phyloP scores from a whole-genome alignment of 345 rosid species.

The Excoecaria agallocha region DNA sequence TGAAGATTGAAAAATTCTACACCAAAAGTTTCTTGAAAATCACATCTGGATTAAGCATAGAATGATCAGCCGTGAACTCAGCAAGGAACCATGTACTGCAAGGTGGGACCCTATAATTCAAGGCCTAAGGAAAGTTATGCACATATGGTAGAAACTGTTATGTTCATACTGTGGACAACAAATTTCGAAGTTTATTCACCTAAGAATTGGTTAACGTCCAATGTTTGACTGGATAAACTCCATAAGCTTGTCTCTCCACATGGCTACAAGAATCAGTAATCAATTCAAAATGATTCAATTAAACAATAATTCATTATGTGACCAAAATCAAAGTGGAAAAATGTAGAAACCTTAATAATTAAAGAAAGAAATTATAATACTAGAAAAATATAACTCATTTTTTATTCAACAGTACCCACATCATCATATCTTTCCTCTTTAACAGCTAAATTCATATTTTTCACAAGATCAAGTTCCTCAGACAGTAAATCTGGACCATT shows the following conservation, averaged over 20 bases:
- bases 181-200: slow-evolving; percentile 15
- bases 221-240: slow-evolving; percentile 50
- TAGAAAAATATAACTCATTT: too few relatives aligned
- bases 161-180: background rate
- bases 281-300: too few relatives aligned
- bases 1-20: background rate
- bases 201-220: slow-evolving; percentile 17
- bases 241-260: slow-evolving; percentile 67
- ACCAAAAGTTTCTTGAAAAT: background rate
- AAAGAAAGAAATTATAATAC: too few relatives aligned
- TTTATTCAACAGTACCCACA: too few relatives aligned
- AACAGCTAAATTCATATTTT: too few relatives aligned
- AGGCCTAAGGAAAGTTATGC: background rate
- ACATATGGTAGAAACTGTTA: background rate
- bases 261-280: too few relatives aligned
- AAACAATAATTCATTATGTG: too few relatives aligned
- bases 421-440: too few relatives aligned
- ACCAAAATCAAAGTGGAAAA: too few relatives aligned
- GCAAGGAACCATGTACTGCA: background rate
- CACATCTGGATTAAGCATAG: background rate
- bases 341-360: too few relatives aligned
- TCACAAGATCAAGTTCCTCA: too few relatives aligned
- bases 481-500: too few relatives aligned
- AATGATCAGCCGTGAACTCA: background rate
- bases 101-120: background rate